A percentile compares a stretch with the other conserved stretches of the same genome.
phyloP scores from a whole-genome alignment of 2,329 filamentous ascomycete genomes.

The Aureobasidium sp. region DNA sequence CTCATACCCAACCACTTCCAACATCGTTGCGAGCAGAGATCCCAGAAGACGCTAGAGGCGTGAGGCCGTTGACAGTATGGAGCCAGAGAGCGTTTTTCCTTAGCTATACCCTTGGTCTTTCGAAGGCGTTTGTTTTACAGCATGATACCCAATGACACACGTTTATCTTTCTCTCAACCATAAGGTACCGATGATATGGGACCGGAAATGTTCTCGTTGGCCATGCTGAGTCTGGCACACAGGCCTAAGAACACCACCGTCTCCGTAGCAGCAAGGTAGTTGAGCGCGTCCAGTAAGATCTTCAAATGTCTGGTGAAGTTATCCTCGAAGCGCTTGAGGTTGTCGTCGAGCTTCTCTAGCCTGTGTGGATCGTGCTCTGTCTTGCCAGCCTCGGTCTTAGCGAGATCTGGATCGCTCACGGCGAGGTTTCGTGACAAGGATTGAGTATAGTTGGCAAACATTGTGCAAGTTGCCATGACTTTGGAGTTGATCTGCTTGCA shows the following conservation, averaged over 20 bases:
- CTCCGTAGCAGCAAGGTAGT: slow-evolving; percentile 95
- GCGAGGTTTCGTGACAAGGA: slow-evolving; percentile 80
- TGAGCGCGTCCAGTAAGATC: slow-evolving; percentile 87
- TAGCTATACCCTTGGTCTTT: background rate
- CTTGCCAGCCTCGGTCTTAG: slow-evolving; percentile 33
- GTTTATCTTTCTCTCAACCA: background rate
- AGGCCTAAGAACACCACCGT: slow-evolving; percentile 88
- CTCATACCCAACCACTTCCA: background rate
- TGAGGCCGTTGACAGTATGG: too few species aligned
- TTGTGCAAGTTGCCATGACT: slow-evolving; percentile 88
- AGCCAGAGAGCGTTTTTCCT: background rate
- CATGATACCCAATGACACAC: slow-evolving; percentile 8
- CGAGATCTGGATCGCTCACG: slow-evolving; percentile 73
- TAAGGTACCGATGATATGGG: background rate
- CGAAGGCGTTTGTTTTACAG: background rate
- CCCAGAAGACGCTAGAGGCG: slow-evolving; percentile 12
- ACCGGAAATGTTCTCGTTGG: slow-evolving; percentile 56
- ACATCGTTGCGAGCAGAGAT: slow-evolving; percentile 16
- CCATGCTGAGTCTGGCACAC: slow-evolving; percentile 73
- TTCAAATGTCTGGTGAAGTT: slow-evolving; percentile 90
- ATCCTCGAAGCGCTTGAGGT: slow-evolving; percentile 83
- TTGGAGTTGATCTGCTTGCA: slow-evolving; percentile 80
- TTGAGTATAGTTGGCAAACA: slow-evolving; percentile 86
- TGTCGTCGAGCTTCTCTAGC: slow-evolving; percentile 74
- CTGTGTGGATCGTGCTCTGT: slow-evolving; percentile 44